Evolutionary conservation across 306 rosid genomes (phyloP).

Genomic region (Quercus engelmannii): DNA sequence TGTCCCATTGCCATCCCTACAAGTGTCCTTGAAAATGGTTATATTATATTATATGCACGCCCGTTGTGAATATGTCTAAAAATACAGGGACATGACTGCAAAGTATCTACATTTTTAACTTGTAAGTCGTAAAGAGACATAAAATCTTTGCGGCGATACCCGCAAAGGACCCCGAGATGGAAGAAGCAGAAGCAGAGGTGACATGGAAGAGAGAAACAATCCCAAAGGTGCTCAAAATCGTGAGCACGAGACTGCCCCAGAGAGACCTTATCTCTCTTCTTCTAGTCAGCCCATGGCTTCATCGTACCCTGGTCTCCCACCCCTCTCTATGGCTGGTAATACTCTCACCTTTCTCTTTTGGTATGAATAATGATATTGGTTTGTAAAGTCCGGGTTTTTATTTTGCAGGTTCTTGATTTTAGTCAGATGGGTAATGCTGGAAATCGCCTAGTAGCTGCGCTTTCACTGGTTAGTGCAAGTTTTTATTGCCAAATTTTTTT

Average conservation of each 20-base stretch:
- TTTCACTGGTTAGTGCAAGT: slow-evolving; percentile 53
- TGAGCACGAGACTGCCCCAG: slow-evolving; percentile 49
- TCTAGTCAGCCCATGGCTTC: slow-evolving; percentile 58
- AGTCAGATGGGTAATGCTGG: slow-evolving; percentile 64
- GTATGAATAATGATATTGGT: neutral
- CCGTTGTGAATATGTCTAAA: too few relatives aligned
- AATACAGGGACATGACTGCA: too few relatives aligned
- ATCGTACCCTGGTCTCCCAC: slow-evolving; percentile 51
- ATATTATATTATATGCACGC: too few relatives aligned
- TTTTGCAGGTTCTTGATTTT: slow-evolving; percentile 49
- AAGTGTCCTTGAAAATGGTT: too few relatives aligned
- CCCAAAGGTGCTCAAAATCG: slow-evolving; percentile 56
- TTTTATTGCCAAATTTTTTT: neutral
- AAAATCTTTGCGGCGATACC: neutral
- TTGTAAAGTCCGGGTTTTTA: neutral
- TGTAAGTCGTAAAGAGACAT: too few relatives aligned
- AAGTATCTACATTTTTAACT: too few relatives aligned
- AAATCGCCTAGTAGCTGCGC: slow-evolving; percentile 64
- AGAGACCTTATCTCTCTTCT: slow-evolving; percentile 57
- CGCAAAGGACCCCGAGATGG: slow-evolving; percentile 27
- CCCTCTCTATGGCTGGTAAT: slow-evolving; percentile 62
- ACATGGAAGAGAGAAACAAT: slow-evolving; percentile 69
- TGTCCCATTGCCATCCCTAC: too few relatives aligned
- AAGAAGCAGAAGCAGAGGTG: slow-evolving; percentile 13
- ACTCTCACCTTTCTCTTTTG: neutral